A percentile compares a stretch with the other conserved stretches of the same genome.
Evolutionary conservation across 2,329 filamentous ascomycete genomes (phyloP).

Genomic region (Colletotrichum sp.): DNA sequence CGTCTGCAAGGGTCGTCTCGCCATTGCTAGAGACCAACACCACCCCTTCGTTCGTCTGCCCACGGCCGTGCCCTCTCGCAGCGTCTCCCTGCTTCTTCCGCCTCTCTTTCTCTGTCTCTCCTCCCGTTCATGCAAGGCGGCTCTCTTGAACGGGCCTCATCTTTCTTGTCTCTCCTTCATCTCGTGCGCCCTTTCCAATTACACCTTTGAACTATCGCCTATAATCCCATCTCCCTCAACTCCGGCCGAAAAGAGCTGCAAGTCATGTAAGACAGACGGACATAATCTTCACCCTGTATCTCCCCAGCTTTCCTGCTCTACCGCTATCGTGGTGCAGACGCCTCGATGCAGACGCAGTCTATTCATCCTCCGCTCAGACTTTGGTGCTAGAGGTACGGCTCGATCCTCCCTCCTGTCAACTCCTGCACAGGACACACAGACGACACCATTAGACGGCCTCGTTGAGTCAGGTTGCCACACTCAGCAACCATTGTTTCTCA

Average conservation of each 20-base stretch:
- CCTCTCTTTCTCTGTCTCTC: conserved; percentile 12
- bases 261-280: conserved; percentile 7
- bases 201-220: background rate
- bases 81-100: conserved; percentile 9
- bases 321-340: background rate
- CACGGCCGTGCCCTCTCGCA: background rate
- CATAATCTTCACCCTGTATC: background rate
- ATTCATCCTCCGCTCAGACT: background rate
- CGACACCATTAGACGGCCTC: background rate
- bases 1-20: conserved; percentile 14
- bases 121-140: conserved; percentile 13
- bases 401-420: conserved; percentile 9
- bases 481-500: background rate
- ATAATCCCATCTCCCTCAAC: conserved; percentile 6
- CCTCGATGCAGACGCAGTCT: background rate
- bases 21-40: background rate
- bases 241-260: conserved; percentile 4
- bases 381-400: background rate
- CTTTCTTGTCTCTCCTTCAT: conserved; percentile 10
- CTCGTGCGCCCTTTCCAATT: background rate
- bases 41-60: background rate
- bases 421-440: background rate
- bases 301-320: background rate
- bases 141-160: background rate
- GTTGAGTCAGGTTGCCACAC: background rate